Evolutionary conservation across 192 early-diverging fungal genomes (phyloP), one percentile per base, ranked within the genome.

Genomic region (Backusella tarrabulga): DNA sequence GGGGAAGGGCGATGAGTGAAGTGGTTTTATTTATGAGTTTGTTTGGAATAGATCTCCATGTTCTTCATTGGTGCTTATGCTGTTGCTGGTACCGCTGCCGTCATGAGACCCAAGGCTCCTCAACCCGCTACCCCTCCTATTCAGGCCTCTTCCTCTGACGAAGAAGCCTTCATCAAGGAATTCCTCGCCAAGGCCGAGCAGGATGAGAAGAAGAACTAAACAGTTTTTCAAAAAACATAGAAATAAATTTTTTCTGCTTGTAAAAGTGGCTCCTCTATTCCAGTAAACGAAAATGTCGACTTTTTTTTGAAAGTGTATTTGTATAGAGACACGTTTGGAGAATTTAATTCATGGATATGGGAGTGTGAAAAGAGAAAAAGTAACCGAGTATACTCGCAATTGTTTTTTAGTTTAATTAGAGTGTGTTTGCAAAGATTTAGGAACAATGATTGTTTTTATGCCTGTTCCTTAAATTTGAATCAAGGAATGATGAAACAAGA

Each of bases 91-190:
- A 66, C 63, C 42, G 35, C 34, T 73, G 46, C 54, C 21, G 34
- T 67, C 77, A 68, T 76, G 42, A 78, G 76, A 68, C 78, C 78
- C 67, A 80, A 76, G 72, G 63, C 81, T 40, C 44, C 73, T 35
- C 42, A 71, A 42, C 19, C 75, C 68, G 76, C 80, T 50, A 75
- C 80, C 50, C 85, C 85, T 63, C 85, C 85, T 46, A 84, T 86
- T 41, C 76, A 84, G 66, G 80, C 85, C 69, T 74, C 75, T 75
- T 84, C 83, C 38, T 52, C 73, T 44, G 85, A 86, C 14, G 85
- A 86, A 42, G 85, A 86, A 77, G 78, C 80, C 26, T 86, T 86
- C 60, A 86, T 86, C 68, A 79, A 80, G 68, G 83, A 86, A 81
- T 86, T 84, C 80, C 66, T 86, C 38, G 74, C 73, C 34, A 77